Evolutionary conservation across 768 basidiomycete genomes (phyloP), one percentile per base, ranked within the genome.

Genomic region (Boletus subparvulus): DNA sequence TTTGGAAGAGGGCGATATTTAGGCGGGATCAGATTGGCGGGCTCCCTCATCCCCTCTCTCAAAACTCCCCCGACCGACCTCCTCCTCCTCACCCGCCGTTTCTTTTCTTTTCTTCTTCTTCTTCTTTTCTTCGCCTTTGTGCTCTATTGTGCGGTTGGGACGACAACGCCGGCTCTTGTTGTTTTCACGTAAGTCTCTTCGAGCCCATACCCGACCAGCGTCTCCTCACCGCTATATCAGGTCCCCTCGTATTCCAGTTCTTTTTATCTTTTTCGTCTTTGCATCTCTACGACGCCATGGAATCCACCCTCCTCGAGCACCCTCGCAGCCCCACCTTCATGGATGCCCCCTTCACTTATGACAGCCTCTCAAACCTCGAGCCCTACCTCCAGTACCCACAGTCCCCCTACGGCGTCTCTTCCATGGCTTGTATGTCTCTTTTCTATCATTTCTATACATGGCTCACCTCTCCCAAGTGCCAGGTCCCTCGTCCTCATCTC

Each of bases 321-420:
- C 74, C 76, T 54, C 78, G 79, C 72, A 72, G 77, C 72, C 73
- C 78, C 67, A 75, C 75, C 71, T 80, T 81, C 71, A 78, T 80
- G 70, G 80, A 81, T 61, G 64, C 74, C 50, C 63, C 79, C 54
- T 78, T 77, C 68, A 62, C 74, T 55, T 82, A 79, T 65, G 80
- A 81, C 69, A 62, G 76, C 28, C 70, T 78, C 51, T 70, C 74
- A 30, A 74, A 76, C 59, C 75, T 79, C 51, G 77, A 80, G 61
- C 73, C 70, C 57, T 90, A 88, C 70, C 81, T 90, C 62, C 84
- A 86, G 73, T 87, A 87, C 72, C 86, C 86, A 36, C 81, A 84
- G 62, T 80, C 84, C 11, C 76, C 79, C 42, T 88, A 85, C 58
- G 82, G 82, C 70, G 82, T 86, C 49, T 73, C 72, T 19, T 58